These are phyloP conservation scores for Podila clonocystis DNA, from an alignment of 192 early-diverging fungal species.

Conservation along the genomic window DNA sequence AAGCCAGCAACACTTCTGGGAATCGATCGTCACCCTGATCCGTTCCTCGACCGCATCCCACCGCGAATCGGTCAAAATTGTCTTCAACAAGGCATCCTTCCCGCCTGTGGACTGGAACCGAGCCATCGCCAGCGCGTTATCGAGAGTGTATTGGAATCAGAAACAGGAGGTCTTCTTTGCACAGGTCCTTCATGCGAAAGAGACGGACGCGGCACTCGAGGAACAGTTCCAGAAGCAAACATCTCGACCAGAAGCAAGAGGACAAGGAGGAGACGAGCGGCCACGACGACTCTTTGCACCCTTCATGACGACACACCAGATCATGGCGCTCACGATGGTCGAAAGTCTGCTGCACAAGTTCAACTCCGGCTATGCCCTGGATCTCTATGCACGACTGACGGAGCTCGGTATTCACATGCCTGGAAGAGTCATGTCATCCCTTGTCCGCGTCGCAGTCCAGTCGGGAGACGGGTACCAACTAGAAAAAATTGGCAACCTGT, in stretches of 20 bases:
- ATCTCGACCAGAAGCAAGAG: too few relatives aligned
- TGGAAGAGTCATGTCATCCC: not conserved
- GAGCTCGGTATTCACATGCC: conserved; percentile 8
- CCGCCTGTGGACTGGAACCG: conserved; percentile 7
- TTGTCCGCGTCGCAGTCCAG: conserved; percentile 18
- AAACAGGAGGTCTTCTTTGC: conserved; percentile 10
- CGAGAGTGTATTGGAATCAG: conserved; percentile 20
- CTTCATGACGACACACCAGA: conserved; percentile 1
- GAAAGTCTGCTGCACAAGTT: conserved; percentile 12
- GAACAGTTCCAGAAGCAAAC: not conserved
- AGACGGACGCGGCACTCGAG: not conserved
- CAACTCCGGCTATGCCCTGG: conserved; percentile 5
- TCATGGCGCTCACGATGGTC: conserved; percentile 14
- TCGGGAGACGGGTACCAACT: conserved; percentile 8
- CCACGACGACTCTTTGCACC: conserved; percentile 8
- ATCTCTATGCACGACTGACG: conserved; percentile 8
- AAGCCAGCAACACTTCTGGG: conserved; percentile 45
- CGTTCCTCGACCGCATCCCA: conserved; percentile 1
- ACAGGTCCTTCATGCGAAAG: conserved; percentile 8
- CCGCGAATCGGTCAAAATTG: not conserved
- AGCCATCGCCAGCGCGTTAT: conserved; percentile 11
- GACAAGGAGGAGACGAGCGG: not conserved
- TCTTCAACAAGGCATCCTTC: not conserved
- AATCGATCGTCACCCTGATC: conserved; percentile 15
- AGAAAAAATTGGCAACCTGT: conserved; percentile 31